phyloP scores from a whole-genome alignment of 164 flowering plant species.

The Brasenia schreberi region DNA sequence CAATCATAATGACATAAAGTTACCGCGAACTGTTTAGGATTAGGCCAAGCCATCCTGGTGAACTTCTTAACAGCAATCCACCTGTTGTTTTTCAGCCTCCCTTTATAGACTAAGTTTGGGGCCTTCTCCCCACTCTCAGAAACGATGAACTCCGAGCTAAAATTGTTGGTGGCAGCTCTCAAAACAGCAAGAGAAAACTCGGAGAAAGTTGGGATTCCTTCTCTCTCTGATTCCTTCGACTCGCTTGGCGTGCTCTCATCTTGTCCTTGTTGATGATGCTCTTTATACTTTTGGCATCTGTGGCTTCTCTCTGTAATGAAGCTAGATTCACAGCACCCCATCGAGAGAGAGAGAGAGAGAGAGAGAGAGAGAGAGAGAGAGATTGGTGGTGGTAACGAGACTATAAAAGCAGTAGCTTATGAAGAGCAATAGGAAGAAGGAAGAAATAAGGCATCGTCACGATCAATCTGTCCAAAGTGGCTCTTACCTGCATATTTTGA shows the following conservation, averaged over 20 bases:
- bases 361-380: not conserved
- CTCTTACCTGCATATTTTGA: not conserved
- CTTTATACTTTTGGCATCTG: constrained; percentile 4
- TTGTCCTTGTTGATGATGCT: not conserved
- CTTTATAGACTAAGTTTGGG: constrained; percentile 79
- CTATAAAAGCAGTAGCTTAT: too few relatives aligned
- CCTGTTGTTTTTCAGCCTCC: constrained; percentile 51
- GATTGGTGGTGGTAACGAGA: too few relatives aligned
- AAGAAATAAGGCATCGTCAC: not conserved
- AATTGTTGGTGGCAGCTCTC: constrained; percentile 67
- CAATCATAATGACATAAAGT: constrained; percentile 2
- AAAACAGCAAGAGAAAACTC: constrained; percentile 63
- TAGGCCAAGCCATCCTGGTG: constrained; percentile 77
- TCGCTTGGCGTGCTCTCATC: not conserved
- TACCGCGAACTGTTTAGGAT: constrained; percentile 80
- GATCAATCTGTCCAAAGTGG: not conserved
- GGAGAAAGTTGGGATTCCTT: constrained; percentile 31
- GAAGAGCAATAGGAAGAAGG: not conserved
- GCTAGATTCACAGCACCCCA: constrained; percentile 1
- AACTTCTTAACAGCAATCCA: constrained; percentile 90
- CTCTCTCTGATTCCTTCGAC: constrained; percentile 4
- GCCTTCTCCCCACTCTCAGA: constrained; percentile 87
- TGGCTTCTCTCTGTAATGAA: not conserved
- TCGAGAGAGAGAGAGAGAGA: not conserved
- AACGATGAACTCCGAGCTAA: constrained; percentile 68